These are phyloP conservation scores for Rutidosis leptorrhynchoides DNA, from an alignment of 129 eudicot species.

Conservation along the genomic window DNA sequence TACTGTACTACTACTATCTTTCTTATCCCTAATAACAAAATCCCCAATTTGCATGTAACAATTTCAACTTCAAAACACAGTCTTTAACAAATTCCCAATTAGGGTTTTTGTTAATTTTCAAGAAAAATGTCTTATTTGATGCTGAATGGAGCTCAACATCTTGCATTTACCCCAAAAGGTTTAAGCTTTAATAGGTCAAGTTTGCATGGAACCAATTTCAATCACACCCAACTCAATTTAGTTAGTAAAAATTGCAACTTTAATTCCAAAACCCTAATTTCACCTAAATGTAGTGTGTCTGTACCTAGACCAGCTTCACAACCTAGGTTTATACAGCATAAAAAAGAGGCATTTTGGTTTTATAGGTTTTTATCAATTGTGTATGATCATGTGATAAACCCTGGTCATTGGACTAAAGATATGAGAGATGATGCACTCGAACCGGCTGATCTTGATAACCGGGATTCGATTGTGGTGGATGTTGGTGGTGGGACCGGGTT, in stretches of 20 bases:
- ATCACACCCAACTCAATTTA: conserved; percentile 32
- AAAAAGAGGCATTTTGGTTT: conserved; percentile 86
- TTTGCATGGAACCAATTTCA: conserved; percentile 25
- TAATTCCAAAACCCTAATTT: conserved; percentile 28
- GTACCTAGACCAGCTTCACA: conserved; percentile 72
- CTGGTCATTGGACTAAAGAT: conserved; percentile 91
- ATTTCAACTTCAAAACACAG: not conserved
- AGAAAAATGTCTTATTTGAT: conserved; percentile 62
- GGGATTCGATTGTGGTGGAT: conserved; percentile 63
- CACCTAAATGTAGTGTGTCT: conserved; percentile 56
- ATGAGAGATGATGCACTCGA: conserved; percentile 81
- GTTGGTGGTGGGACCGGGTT: conserved; percentile 92
- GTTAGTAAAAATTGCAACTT: conserved; percentile 19
- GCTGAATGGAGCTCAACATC: conserved; percentile 55
- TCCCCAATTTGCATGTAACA: conserved; percentile 20
- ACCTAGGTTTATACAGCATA: conserved; percentile 81
- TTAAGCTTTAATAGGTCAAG: conserved; percentile 43
- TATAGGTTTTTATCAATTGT: conserved; percentile 75
- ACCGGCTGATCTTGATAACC: conserved; percentile 55
- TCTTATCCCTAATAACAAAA: conserved; percentile 5
- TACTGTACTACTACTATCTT: not conserved
- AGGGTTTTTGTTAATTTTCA: conserved; percentile 20
- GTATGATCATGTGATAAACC: conserved; percentile 83
- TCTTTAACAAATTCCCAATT: conserved; percentile 15
- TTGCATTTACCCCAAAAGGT: conserved; percentile 42